Conservation (phyloP, 1,284 basidiomycete genomes). For the Lignosus rhinocerotis region DNA sequence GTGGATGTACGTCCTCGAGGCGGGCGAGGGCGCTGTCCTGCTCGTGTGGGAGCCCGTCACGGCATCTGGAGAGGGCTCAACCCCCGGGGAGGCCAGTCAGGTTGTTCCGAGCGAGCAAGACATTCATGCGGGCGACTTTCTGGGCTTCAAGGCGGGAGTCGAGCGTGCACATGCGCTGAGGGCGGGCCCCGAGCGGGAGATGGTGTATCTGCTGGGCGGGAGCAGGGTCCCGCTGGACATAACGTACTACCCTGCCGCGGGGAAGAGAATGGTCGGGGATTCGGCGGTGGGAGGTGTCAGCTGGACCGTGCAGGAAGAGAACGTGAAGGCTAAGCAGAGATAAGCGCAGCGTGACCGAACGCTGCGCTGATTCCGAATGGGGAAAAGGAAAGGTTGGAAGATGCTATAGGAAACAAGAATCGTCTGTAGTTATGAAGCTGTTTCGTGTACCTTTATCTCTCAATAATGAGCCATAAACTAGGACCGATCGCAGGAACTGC, state of each 20-base stretch:
- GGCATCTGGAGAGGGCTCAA: not conserved
- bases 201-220: constrained; percentile 31
- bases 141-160: constrained; percentile 29
- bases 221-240: constrained; percentile 28
- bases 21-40: constrained; percentile 24
- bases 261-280: constrained; percentile 11
- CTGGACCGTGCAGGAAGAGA: too few relatives aligned
- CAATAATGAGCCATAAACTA: too few relatives aligned
- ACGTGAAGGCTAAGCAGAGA: too few relatives aligned
- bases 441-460: too few relatives aligned
- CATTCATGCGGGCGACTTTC: constrained; percentile 29
- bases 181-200: constrained; percentile 19
- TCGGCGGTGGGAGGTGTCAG: too few relatives aligned
- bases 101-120: constrained; percentile 21
- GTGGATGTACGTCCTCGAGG: constrained; percentile 32
- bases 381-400: too few relatives aligned
- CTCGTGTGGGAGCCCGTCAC: constrained; percentile 15
- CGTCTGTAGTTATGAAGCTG: too few relatives aligned
- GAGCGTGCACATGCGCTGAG: constrained; percentile 27
- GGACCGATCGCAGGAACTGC: too few relatives aligned
- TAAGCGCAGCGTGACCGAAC: too few relatives aligned
- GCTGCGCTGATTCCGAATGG: too few relatives aligned
- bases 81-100: not conserved
- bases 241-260: constrained; percentile 23
- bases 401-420: too few relatives aligned